Evolutionary conservation across 371 early-diverging fungal species (phyloP), one percentile per base, ranked within the genome.

Genomic region (Rhizopus delemar): DNA sequence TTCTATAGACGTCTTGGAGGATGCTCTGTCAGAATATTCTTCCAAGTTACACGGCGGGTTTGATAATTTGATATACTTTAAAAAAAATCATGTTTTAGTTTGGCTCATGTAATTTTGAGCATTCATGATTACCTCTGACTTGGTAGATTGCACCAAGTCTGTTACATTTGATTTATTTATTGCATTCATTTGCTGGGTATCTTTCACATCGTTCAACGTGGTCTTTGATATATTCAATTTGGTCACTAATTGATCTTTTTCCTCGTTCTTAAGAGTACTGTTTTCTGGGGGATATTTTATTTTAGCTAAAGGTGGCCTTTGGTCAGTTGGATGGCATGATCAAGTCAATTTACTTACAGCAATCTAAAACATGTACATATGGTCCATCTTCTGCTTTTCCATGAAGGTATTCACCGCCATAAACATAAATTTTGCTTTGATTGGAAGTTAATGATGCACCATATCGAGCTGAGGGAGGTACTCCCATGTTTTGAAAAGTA

Each of bases 401-500:
- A 13, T 32, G 12, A 46, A 52, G 29, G 4, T 70, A 70, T 53
- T 82, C 81, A 41, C 88, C 87, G 41, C 87, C 85, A 53, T 83
- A 68, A 38, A 88, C 73, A 45, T 83, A 81, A 35, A 88, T 67
- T 59, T 79, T 82, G n/a, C 81, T 78, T 28, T 80, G 76, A 38
- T 78, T 71, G 11, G 77, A 70, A 41, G 85, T 79, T 60, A 88
- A 71, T 3, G 86, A 69, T 22, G 75, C 80, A 39, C 77, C 81
- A 31, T 76, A 69, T 53, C 87, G 75, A 13, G 86, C 83, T 13
- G 85, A 76, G 53, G 87, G 83, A 33, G 87, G 68, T 5, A 78
- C 67, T 1, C 84, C 74, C 69, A 84, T 85, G 53, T 82, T 76
- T 49, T 81, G 84, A 73, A 88, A 88, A 51, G 82, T 88, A 55